phyloP scores from a whole-genome alignment of 164 flowering plant genomes.

The Annona cherimola region DNA sequence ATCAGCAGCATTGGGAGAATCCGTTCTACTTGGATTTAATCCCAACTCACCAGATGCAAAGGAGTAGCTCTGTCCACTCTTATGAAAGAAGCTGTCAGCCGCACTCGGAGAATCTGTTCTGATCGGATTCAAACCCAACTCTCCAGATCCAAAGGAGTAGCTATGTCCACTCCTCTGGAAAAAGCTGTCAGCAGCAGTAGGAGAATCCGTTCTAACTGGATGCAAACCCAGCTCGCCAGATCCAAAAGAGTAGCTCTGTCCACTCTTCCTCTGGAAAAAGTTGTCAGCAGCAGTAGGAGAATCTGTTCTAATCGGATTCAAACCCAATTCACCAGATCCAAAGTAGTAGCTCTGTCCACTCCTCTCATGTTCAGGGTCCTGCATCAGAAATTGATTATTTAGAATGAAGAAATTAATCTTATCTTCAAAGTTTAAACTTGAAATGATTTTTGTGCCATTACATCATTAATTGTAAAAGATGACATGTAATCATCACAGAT shows the following conservation, averaged over 20 bases:
- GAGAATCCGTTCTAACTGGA: constrained; percentile 58
- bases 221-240: constrained; percentile 46
- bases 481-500: neutral
- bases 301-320: constrained; percentile 47
- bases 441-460: constrained; percentile 10
- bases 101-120: constrained; percentile 53
- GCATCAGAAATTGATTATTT: constrained; percentile 12
- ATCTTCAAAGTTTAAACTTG: constrained; percentile 32
- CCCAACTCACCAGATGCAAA: constrained; percentile 58
- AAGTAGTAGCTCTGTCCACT: constrained; percentile 43
- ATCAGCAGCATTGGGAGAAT: constrained; percentile 54
- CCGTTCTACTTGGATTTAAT: constrained; percentile 48
- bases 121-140: constrained; percentile 45
- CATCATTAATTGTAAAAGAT: neutral
- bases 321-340: constrained; percentile 48
- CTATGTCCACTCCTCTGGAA: constrained; percentile 41
- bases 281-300: constrained; percentile 53
- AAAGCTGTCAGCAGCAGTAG: constrained; percentile 36
- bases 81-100: constrained; percentile 35
- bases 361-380: constrained; percentile 54
- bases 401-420: neutral
- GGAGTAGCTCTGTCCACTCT: constrained; percentile 37
- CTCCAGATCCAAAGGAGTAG: constrained; percentile 53
- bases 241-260: constrained; percentile 50
- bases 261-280: constrained; percentile 35